Percentiles rank a stretch among this genome's conserved stretches.
phyloP scores from a whole-genome alignment of 164 flowering plant species.

The Taxillus chinensis region DNA sequence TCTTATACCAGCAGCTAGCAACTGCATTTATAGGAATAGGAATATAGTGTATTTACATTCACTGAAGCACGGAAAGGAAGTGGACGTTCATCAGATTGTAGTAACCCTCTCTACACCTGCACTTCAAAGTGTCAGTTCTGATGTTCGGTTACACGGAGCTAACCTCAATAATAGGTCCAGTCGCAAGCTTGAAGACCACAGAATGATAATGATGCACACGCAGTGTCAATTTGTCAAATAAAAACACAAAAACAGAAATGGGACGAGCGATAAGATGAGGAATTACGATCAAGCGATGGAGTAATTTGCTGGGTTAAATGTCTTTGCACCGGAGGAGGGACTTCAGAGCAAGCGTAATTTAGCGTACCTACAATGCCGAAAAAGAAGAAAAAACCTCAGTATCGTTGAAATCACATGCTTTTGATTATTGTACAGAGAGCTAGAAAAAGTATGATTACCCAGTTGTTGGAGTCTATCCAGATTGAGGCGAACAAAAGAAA shows the following conservation, averaged over 20 bases:
- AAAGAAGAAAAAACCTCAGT: background rate
- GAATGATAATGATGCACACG: background rate
- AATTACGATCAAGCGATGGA: constrained; percentile 1
- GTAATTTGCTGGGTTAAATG: background rate
- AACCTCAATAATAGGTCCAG: constrained; percentile 45
- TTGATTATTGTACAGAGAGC: too few species aligned
- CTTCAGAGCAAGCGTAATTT: constrained; percentile 1
- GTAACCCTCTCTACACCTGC: constrained; percentile 35
- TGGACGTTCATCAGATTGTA: constrained; percentile 34
- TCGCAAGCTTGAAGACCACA: constrained; percentile 22
- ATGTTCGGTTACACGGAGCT: constrained; percentile 43
- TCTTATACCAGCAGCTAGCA: too few species aligned
- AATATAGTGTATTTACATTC: constrained; percentile 30
- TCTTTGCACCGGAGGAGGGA: background rate
- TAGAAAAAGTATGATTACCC: too few species aligned
- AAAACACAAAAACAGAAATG: background rate
- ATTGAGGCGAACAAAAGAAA: too few species aligned
- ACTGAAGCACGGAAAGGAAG: constrained; percentile 37
- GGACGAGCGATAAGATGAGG: background rate
- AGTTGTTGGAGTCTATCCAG: too few species aligned
- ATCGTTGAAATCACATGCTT: too few species aligned
- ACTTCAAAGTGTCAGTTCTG: constrained; percentile 22
- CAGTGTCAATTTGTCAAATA: background rate
- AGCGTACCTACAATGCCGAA: constrained; percentile 3
- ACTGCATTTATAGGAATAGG: too few species aligned